Conservation (phyloP, 2,329 filamentous ascomycete species). For the Leptographium wingfieldii region DNA sequence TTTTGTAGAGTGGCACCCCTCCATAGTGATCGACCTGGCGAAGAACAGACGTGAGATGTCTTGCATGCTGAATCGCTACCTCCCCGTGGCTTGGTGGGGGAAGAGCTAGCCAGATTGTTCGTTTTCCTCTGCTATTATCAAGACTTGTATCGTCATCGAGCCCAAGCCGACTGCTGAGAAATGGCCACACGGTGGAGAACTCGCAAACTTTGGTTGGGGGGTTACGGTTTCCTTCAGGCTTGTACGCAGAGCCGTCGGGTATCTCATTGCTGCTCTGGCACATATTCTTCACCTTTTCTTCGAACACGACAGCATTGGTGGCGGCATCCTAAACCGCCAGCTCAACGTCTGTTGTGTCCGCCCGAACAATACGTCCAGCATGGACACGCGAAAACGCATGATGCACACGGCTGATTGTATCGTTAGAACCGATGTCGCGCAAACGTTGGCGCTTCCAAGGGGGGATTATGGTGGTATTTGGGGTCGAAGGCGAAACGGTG, state of each 20-base stretch:
- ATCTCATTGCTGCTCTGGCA: neutral
- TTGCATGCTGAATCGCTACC: neutral
- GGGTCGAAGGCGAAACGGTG: neutral
- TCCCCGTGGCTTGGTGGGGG: neutral
- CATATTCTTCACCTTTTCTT: neutral
- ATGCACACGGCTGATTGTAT: neutral
- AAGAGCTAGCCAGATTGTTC: neutral
- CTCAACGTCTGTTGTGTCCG: neutral
- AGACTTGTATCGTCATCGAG: neutral
- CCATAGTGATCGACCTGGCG: neutral
- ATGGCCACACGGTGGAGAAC: neutral
- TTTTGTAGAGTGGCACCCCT: neutral
- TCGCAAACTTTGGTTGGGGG: neutral
- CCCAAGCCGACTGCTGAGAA: neutral
- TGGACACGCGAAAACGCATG: neutral
- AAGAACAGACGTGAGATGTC: neutral
- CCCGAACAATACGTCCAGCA: neutral
- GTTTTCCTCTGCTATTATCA: neutral
- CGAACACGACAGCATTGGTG: neutral
- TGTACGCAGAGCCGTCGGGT: neutral
- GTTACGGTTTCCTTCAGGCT: neutral
- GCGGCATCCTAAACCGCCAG: slow-evolving; percentile 2
- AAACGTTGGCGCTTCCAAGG: slow-evolving; percentile 1
- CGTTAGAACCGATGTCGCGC: neutral
- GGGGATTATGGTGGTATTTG: neutral